These are phyloP conservation scores for Leccinum barrowsii DNA, from an alignment of 768 basidiomycete genomes.

Conservation along the genomic window DNA sequence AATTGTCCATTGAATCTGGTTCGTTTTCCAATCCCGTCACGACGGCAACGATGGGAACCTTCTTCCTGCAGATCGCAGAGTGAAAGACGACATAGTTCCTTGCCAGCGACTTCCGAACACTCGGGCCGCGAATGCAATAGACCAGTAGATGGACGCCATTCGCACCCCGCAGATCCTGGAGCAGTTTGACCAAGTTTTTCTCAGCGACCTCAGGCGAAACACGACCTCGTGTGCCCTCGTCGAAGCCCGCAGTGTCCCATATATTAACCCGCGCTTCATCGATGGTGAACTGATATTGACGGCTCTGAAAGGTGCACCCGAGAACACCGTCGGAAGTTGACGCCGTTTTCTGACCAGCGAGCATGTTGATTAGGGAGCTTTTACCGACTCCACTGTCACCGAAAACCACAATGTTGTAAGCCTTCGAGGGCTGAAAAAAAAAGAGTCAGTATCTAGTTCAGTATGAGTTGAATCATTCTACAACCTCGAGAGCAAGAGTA, in stretches of 20 bases:
- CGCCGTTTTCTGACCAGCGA: conserved; percentile 30
- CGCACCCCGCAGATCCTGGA: conserved; percentile 27
- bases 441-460: not conserved
- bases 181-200: conserved; percentile 24
- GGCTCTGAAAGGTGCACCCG: conserved; percentile 37
- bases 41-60: conserved; percentile 30
- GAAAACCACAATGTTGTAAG: conserved; percentile 39
- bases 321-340: conserved; percentile 27
- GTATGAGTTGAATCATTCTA: not conserved
- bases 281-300: conserved; percentile 21
- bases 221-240: conserved; percentile 25
- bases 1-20: conserved; percentile 30
- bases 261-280: conserved; percentile 14
- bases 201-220: conserved; percentile 26
- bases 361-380: conserved; percentile 43
- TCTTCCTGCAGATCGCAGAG: conserved; percentile 29
- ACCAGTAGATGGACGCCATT: conserved; percentile 31
- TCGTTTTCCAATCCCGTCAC: conserved; percentile 35
- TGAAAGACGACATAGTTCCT: conserved; percentile 33
- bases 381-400: conserved; percentile 43
- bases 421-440: conserved; percentile 1
- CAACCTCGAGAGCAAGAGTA: conserved; percentile 7
- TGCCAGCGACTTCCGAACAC: conserved; percentile 22
- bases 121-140: conserved; percentile 33
- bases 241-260: conserved; percentile 35